phyloP scores from a whole-genome alignment of 306 rosid genomes.

The peach (Prunus persica) region Prunus_persica_NCBIv2 NC_034009.1:46392001-46392500 shows the following conservation, averaged over 20 bases:
- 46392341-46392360: slow-evolving; percentile 12
- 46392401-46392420: background rate
- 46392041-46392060: slow-evolving; percentile 11
- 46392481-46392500: too few species aligned
- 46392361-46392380: background rate
- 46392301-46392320: slow-evolving; percentile 18
- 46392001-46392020: slow-evolving; percentile 10
- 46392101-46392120: background rate
- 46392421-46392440: too few species aligned
- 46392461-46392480: too few species aligned
- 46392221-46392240: slow-evolving; percentile 19
- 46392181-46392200: background rate
- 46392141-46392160: background rate
- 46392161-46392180: too few species aligned
- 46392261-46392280: slow-evolving; percentile 19
- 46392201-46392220: slow-evolving; percentile 21
- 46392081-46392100: slow-evolving; percentile 18
- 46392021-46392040: slow-evolving; percentile 8
- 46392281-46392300: slow-evolving; percentile 3
- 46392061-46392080: slow-evolving; percentile 16
- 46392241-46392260: slow-evolving; percentile 8
- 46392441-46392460: too few species aligned
- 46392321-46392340: slow-evolving; percentile 4
- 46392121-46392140: too few species aligned
- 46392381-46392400: background rate